A percentile compares a stretch with the other conserved stretches of the same genome.
Evolutionary conservation across 2,329 filamentous ascomycete genomes (phyloP).

Genomic region (Stagonosporopsis rhizophila): DNA sequence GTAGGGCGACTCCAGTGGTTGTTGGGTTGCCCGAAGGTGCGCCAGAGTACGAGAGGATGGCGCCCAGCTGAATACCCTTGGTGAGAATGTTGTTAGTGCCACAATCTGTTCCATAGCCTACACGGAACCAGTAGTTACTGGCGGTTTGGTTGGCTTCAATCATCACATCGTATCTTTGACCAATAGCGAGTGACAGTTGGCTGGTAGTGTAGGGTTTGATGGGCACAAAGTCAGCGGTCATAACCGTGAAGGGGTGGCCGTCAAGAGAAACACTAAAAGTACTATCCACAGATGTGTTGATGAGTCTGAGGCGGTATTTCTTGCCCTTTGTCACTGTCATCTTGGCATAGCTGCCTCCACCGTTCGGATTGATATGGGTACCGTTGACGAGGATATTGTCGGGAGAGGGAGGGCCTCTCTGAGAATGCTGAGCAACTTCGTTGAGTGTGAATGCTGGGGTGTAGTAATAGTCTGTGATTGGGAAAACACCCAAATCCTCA

Average conservation of each 20-base stretch:
- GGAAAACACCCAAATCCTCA: slow-evolving; percentile 66
- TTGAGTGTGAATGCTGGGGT: slow-evolving; percentile 41
- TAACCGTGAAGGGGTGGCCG: slow-evolving; percentile 52
- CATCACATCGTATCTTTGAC: slow-evolving; percentile 57
- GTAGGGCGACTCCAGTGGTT: slow-evolving; percentile 41
- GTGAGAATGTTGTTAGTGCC: slow-evolving; percentile 36
- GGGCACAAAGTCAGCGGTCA: slow-evolving; percentile 53
- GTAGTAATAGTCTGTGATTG: slow-evolving; percentile 70
- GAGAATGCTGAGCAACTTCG: slow-evolving; percentile 43
- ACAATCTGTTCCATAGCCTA: slow-evolving; percentile 45
- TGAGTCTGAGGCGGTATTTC: slow-evolving; percentile 64
- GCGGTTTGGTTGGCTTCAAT: slow-evolving; percentile 54
- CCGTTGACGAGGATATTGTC: slow-evolving; percentile 63
- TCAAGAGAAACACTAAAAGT: slow-evolving; percentile 48
- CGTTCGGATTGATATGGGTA: slow-evolving; percentile 58
- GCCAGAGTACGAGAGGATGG: slow-evolving; percentile 50
- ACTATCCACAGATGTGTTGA: slow-evolving; percentile 58
- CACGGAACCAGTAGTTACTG: slow-evolving; percentile 57
- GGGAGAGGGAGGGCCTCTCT: slow-evolving; percentile 43
- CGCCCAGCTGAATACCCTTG: slow-evolving; percentile 46
- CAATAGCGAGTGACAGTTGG: slow-evolving; percentile 45
- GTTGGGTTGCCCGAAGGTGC: slow-evolving; percentile 46
- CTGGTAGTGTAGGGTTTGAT: slow-evolving; percentile 49
- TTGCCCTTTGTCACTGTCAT: slow-evolving; percentile 52
- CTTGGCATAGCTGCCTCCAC: slow-evolving; percentile 45